Base-by-base conservation (phyloP, 2,329 filamentous ascomycete species). In the Colletotrichum sp. region DNA sequence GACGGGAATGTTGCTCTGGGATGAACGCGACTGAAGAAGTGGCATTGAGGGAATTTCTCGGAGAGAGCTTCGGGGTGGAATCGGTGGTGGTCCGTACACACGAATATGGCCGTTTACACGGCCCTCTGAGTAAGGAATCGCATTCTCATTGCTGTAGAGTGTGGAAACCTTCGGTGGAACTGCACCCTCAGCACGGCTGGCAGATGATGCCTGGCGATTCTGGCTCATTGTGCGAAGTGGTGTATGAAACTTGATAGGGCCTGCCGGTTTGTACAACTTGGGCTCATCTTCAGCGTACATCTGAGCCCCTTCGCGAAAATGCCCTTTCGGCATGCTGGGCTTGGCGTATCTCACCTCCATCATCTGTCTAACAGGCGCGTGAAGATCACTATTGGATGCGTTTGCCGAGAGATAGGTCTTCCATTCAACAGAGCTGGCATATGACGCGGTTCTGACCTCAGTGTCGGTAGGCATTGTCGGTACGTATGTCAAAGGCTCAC, bases 381-480 rank as follows among this genome's bases (percentile, higher is more conserved):
- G 67, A 9, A 55, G 27, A 34, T 68, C 55, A 8, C 27, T 27
- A 8, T 87, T 88, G 1, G 87, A 87, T 11, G 89, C 85, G 57
- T 91, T 88, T 4, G 88, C 85, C 11, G 89, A 89, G 52, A 91
- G 85, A 87, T 87, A 89, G 0, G 83, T 87, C 80, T 90, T 91
- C 90, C 89, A 91, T 73, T 91, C 90, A 3, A 86, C 81, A 4
- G 89, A 91, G 72, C 88, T 89, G 8, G 84, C 83, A 1, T 84
- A 84, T 2, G 87, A 88, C 5, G 80, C 78, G 2, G 83, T 81
- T n/a, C 87, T 82, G 28, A 12, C 19, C 11, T 48, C 13, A 19
- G 28, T n/a, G 61, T 83, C 82, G 22, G 79, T 44, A 75, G 80
- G 78, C 84, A 84, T 65, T 1, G 78, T 81, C 19, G 80, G 78